Conservation (phyloP, 495 filamentous ascomycete genomes). For the Trichoderma erinaceum region DNA sequence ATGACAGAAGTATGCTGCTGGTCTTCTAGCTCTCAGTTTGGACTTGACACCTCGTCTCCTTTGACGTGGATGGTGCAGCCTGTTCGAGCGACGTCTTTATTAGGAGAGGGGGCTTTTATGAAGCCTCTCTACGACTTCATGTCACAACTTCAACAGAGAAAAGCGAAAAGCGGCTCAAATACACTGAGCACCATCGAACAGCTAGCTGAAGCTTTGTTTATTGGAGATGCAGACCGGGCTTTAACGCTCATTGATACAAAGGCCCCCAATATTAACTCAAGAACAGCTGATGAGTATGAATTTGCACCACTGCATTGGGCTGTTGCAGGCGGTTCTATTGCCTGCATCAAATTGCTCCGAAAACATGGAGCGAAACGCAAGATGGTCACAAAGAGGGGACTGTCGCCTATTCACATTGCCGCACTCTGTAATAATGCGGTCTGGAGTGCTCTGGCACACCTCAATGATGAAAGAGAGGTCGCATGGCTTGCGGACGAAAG, state of each 20-base stretch:
- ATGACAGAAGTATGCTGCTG: neutral
- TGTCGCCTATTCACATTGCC: neutral
- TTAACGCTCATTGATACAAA: neutral
- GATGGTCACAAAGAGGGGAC: neutral
- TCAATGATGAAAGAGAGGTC: neutral
- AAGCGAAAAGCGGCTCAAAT: neutral
- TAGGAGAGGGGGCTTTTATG: neutral
- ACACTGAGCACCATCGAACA: neutral
- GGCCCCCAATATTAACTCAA: neutral
- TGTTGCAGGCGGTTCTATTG: neutral
- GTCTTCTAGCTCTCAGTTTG: neutral
- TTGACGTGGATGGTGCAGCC: neutral
- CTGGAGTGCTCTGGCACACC: neutral
- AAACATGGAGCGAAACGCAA: neutral
- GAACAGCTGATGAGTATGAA: neutral
- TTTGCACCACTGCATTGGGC: neutral
- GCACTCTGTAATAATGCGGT: neutral
- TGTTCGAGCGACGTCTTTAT: neutral
- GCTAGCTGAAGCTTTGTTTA: neutral
- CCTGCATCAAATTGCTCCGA: neutral
- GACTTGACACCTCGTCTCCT: neutral
- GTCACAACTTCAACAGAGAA: neutral
- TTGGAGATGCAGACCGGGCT: neutral
- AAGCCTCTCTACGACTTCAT: neutral
- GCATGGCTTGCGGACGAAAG: neutral